Base-by-base conservation (phyloP, 306 rosid genomes). In the Vigna mungo region DNA sequence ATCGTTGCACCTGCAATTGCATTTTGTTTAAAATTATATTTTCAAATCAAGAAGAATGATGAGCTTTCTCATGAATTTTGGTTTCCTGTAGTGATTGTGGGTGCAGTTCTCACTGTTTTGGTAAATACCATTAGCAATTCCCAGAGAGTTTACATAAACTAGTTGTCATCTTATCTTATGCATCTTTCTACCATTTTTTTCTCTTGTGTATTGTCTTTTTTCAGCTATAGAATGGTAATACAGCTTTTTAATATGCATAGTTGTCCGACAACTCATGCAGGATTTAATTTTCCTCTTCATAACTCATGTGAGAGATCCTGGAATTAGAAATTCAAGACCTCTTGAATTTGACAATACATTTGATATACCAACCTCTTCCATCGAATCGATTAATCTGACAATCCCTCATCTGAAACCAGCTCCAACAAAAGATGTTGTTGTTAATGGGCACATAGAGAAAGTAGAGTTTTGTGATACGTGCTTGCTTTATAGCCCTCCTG, bases 391-490 rank as follows among this genome's bases (percentile, higher is more conserved):
- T 78, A 82, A 81, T 72, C 93, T 90, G 8, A 56, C 90, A 71
- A 95, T 93, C 36, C 98, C 97, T 79, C 89, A 86, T 85, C 70
- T 90, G 84, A 95, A 88, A 85, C 82, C 92, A 74, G 97, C 98
- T 59, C 96, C 91, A 83, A 89, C 92, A 4, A 90, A 87, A 85
- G 98, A 92, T 79, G 84, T 95, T 27, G 84, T 95, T 27, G 82
- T 95, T 59, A 92, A 92, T 85, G 98, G 96, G 69, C 88, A 95
- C 46, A 36, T 81, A 2, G 87, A 92, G 75, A 92, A 89, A 88
- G 97, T 95, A 76, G 90, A 92, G 87, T 95, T 90, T 84, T 95
- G 98, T 34, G 98, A 95, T 52, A 92, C 97, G 14, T 95, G 98
- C 86, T 81, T 92, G 86, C 94, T 92, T 46, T 95, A 92, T 90